Percentiles rank a stretch among this genome's conserved stretches.
Conservation (phyloP, 2,329 filamentous ascomycete genomes). For the Fusarium protoensiforme region DNA sequence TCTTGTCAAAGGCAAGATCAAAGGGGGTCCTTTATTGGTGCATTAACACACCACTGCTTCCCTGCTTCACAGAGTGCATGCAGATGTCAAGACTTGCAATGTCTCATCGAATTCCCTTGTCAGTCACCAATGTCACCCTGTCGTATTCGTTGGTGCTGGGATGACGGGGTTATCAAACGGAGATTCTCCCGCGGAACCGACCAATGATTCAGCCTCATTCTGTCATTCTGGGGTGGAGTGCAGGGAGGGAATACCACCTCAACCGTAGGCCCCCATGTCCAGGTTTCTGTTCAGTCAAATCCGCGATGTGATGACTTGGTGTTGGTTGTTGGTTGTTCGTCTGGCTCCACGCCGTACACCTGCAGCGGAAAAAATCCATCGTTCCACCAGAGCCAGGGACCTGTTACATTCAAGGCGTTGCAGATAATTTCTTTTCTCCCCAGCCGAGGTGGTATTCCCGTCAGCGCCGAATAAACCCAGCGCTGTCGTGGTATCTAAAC, state of each 20-base stretch:
- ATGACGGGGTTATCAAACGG: neutral
- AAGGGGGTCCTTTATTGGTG: slow-evolving; percentile 9
- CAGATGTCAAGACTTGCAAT: slow-evolving; percentile 5
- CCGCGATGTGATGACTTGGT: neutral
- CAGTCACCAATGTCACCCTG: neutral
- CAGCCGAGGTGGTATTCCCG: slow-evolving; percentile 6
- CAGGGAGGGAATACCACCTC: neutral
- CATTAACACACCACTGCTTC: neutral
- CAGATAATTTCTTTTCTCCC: neutral
- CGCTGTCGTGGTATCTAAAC: neutral
- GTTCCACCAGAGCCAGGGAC: neutral
- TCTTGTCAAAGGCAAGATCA: neutral
- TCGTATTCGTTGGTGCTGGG: slow-evolving; percentile 17
- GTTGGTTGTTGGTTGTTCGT: neutral
- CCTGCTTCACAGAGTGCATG: neutral
- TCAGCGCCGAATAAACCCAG: neutral
- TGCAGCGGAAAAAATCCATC: slow-evolving; percentile 30
- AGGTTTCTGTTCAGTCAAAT: neutral
- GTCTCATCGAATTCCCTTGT: neutral
- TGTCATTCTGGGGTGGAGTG: neutral
- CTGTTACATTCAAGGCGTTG: neutral
- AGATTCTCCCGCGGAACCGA: neutral
- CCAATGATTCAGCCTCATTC: neutral
- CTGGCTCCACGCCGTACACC: slow-evolving; percentile 10
- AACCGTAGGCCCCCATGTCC: neutral